Evolutionary conservation across 345 rosid species (phyloP).

Genomic region (Pistacia vera): DNA sequence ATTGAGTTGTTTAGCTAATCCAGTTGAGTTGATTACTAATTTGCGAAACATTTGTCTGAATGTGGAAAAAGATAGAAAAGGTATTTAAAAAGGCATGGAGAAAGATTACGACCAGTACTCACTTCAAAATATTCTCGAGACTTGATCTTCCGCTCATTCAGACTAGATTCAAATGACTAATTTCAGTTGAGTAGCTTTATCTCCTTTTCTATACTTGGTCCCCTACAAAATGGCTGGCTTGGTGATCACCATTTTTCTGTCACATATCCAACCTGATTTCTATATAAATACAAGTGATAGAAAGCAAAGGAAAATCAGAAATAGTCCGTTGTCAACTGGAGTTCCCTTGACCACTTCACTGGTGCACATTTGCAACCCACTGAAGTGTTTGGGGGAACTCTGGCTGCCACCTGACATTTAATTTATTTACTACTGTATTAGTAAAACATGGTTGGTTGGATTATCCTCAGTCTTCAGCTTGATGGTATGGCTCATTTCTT

Average conservation of each 20-base stretch:
- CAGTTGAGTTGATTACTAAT: background rate
- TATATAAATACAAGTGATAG: background rate
- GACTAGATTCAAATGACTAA: background rate
- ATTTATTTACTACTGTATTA: background rate
- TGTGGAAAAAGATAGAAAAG: background rate
- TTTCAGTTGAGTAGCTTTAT: background rate
- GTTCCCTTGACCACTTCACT: conserved; percentile 37
- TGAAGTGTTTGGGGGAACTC: conserved; percentile 49
- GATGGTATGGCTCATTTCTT: background rate
- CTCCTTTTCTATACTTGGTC: background rate
- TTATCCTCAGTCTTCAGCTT: background rate
- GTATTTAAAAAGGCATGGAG: background rate
- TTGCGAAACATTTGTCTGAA: background rate
- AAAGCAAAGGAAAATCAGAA: background rate
- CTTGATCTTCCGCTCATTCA: background rate
- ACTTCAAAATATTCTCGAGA: background rate
- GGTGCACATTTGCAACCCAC: conserved; percentile 12
- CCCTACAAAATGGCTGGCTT: background rate
- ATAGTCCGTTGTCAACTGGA: conserved; percentile 26
- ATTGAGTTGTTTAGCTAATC: background rate
- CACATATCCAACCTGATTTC: no score
- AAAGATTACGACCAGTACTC: background rate
- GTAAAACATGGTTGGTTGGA: background rate
- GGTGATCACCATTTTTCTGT: background rate
- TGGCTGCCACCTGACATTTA: conserved; percentile 24